Conservation (phyloP, 768 basidiomycete genomes). For the Phaffia australis region DNA sequence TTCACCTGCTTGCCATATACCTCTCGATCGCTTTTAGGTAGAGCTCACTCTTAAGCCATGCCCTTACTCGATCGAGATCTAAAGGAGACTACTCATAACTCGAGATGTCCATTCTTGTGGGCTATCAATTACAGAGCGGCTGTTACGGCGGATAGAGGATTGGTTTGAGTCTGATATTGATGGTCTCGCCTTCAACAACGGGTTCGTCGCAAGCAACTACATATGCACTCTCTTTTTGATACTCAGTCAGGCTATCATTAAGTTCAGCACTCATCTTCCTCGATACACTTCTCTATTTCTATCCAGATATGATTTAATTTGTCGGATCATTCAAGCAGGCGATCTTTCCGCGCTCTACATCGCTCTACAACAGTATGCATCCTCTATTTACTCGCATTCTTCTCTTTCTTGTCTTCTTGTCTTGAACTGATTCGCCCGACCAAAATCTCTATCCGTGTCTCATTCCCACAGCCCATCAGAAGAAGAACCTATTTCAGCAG, state of each 20-base stretch:
- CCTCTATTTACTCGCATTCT: neutral
- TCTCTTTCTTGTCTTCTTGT: neutral
- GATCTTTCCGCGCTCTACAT: constrained; percentile 53
- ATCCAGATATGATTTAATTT: constrained; percentile 22
- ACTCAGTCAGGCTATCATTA: neutral
- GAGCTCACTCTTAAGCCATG: neutral
- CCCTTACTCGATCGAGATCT: neutral
- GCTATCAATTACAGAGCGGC: constrained; percentile 50
- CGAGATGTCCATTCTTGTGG: constrained; percentile 21
- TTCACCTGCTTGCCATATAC: constrained; percentile 29
- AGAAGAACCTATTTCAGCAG: constrained; percentile 65
- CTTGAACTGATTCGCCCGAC: neutral
- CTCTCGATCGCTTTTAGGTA: neutral
- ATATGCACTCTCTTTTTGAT: neutral
- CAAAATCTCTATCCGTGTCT: no score
- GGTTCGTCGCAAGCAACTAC: constrained; percentile 26
- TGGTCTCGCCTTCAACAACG: constrained; percentile 33
- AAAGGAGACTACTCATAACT: constrained; percentile 26
- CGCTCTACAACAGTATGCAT: constrained; percentile 52
- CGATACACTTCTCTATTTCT: no score
- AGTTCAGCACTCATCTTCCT: neutral
- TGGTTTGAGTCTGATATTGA: constrained; percentile 58
- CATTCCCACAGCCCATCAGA: constrained; percentile 39
- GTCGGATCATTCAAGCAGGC: constrained; percentile 49
- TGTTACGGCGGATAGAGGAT: constrained; percentile 62